Conservation (phyloP, 2,329 filamentous ascomycete species). For the Beauveria medogensis region DNA sequence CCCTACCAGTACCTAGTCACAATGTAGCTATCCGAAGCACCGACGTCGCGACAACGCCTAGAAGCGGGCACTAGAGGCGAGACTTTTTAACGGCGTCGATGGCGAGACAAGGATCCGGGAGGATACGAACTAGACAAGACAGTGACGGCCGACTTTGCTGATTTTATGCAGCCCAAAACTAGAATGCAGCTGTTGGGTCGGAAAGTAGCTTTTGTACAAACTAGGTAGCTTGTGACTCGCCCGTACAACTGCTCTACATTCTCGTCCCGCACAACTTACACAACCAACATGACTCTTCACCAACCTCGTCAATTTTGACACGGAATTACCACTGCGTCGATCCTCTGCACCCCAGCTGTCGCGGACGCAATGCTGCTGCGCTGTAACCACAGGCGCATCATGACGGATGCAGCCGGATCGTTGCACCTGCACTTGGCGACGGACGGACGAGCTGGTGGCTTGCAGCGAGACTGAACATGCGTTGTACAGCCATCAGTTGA, state of each 20-base stretch:
- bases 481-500: no score
- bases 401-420: not conserved
- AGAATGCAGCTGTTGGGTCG: no score
- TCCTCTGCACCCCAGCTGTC: not conserved
- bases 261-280: no score
- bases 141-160: not conserved
- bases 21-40: not conserved
- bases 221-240: no score
- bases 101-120: not conserved
- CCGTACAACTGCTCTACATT: no score
- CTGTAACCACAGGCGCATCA: not conserved
- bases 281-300: not conserved
- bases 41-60: not conserved
- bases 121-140: not conserved
- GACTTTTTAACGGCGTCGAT: not conserved
- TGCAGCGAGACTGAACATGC: no score
- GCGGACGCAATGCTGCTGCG: not conserved
- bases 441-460: no score
- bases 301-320: not conserved
- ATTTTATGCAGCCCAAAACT: no score
- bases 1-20: not conserved
- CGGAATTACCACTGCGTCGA: not conserved
- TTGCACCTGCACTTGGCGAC: not conserved
- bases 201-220: no score
- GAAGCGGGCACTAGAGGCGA: not conserved